Conservation (phyloP, 768 basidiomycete species). For the Hydnomerulius pinastri region DNA sequence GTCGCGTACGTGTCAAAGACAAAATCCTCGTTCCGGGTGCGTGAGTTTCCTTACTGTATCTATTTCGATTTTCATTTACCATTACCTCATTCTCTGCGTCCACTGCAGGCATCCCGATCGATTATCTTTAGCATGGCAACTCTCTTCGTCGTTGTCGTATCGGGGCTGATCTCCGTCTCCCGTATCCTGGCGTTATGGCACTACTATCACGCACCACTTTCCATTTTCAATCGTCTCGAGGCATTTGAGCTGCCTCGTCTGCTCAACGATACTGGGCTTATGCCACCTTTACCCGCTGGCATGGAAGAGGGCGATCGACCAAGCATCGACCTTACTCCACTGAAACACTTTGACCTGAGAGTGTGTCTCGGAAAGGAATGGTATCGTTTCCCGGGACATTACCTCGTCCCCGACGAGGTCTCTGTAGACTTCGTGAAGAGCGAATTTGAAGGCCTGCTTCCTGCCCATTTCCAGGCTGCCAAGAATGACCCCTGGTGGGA, state of each 20-base stretch:
- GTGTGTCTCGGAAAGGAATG: constrained; percentile 95
- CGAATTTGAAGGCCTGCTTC: constrained; percentile 87
- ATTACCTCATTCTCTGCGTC: background rate
- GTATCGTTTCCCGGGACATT: constrained; percentile 92
- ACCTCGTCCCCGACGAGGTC: constrained; percentile 81
- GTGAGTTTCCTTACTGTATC: constrained; percentile 24
- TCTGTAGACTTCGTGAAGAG: constrained; percentile 89
- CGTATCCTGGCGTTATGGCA: constrained; percentile 81
- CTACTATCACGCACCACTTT: constrained; percentile 91
- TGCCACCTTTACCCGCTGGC: constrained; percentile 47
- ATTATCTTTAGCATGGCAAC: constrained; percentile 78
- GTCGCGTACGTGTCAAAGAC: constrained; percentile 70
- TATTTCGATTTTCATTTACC: constrained; percentile 2
- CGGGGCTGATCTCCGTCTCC: constrained; percentile 71
- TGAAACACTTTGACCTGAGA: constrained; percentile 69
- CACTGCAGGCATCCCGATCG: constrained; percentile 70
- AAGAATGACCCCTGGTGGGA: constrained; percentile 31
- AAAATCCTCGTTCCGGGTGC: constrained; percentile 81
- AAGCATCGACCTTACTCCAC: constrained; percentile 64
- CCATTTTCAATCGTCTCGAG: constrained; percentile 71
- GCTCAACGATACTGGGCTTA: constrained; percentile 68
- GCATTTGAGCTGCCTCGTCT: constrained; percentile 77
- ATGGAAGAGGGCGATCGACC: constrained; percentile 45
- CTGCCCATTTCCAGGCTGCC: constrained; percentile 69
- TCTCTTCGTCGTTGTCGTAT: constrained; percentile 62